Evolutionary conservation across 2,329 filamentous ascomycete species (phyloP).

Genomic region (Coniosporium tulheliwenetii): DNA sequence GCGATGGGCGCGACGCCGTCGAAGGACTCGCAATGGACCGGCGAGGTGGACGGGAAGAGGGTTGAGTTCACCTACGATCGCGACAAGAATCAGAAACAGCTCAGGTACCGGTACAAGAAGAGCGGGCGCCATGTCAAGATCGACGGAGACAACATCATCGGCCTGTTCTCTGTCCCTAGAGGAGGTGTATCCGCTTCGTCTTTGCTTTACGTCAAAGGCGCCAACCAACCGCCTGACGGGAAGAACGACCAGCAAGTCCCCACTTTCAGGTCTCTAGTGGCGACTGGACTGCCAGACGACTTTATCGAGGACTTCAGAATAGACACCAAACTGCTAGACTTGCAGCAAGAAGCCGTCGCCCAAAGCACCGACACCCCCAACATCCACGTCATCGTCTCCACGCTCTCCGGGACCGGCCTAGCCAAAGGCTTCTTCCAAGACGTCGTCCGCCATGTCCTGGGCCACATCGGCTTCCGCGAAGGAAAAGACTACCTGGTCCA

Average conservation of each 20-base stretch:
- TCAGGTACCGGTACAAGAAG: constrained; percentile 5
- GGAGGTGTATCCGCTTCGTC: constrained; percentile 5
- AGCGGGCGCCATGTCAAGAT: constrained; percentile 2
- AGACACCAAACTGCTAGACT: constrained; percentile 8
- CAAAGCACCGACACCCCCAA: constrained; percentile 2
- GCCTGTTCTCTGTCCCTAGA: constrained; percentile 5
- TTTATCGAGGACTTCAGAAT: constrained; percentile 9
- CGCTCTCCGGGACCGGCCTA: constrained; percentile 25
- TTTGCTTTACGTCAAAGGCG: constrained; percentile 9
- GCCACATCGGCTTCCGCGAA: constrained; percentile 20
- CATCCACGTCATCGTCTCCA: constrained; percentile 28
- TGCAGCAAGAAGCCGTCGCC: constrained; percentile 4
- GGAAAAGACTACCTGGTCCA: constrained; percentile 35
- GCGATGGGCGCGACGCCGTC: neutral
- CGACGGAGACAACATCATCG: constrained; percentile 9
- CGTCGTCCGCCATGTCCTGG: constrained; percentile 24
- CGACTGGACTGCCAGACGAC: constrained; percentile 9
- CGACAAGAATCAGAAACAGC: constrained; percentile 5
- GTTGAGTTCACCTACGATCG: constrained; percentile 11
- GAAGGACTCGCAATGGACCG: neutral
- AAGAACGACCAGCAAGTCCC: constrained; percentile 1
- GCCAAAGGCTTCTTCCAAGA: constrained; percentile 23
- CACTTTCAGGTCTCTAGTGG: constrained; percentile 3
- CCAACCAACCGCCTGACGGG: constrained; percentile 4
- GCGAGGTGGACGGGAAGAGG: constrained; percentile 9